phyloP scores from a whole-genome alignment of 2,329 filamentous ascomycete genomes.

The Drechslerella stenobrocha region DNA sequence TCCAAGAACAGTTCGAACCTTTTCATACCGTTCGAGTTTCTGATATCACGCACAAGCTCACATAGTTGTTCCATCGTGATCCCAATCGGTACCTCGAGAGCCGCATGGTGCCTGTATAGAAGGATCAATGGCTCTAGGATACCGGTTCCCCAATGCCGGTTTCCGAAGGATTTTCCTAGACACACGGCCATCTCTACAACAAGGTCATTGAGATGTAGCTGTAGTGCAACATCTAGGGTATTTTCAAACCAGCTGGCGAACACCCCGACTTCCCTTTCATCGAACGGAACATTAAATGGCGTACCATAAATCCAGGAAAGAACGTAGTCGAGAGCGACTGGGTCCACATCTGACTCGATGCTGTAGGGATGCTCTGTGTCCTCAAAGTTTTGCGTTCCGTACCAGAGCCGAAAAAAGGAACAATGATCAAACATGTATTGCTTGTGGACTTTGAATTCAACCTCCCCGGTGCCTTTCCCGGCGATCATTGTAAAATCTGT shows the following conservation, averaged over 20 bases:
- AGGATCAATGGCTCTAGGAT: neutral
- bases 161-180: conserved; percentile 5
- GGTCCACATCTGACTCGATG: conserved; percentile 5
- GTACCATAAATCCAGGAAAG: conserved; percentile 26
- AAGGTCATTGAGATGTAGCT: neutral
- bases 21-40: neutral
- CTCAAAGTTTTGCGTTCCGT: neutral
- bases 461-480: neutral
- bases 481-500: conserved; percentile 18
- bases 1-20: neutral
- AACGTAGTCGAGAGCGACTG: conserved; percentile 12
- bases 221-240: neutral
- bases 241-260: neutral
- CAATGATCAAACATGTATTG: neutral
- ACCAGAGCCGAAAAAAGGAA: neutral
- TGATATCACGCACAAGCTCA: neutral
- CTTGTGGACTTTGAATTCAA: conserved; percentile 13
- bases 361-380: neutral
- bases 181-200: conserved; percentile 6
- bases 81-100: neutral
- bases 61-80: conserved; percentile 5
- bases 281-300: conserved; percentile 2
- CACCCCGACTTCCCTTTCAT: neutral
- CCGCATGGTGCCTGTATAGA: conserved; percentile 1
- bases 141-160: neutral